phyloP scores from a whole-genome alignment of 768 basidiomycete species.

The Boletus eberwhitei region DNA sequence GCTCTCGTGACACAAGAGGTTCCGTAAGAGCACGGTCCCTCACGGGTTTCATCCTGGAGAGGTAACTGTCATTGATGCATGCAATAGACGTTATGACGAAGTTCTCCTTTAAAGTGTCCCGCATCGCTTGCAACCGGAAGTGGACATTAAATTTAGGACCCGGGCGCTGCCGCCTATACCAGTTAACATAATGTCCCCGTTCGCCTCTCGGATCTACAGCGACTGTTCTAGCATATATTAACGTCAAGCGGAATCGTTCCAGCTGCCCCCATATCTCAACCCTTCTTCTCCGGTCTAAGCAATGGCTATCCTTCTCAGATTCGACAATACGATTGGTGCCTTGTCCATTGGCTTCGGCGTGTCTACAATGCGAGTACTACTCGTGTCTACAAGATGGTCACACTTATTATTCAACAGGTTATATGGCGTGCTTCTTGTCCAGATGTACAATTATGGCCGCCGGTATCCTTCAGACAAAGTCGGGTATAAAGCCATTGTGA shows the following conservation, averaged over 20 bases:
- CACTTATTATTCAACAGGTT: slow-evolving; percentile 34
- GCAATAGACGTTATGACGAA: too few species aligned
- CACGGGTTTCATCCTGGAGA: too few species aligned
- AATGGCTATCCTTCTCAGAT: too few species aligned
- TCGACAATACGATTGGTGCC: slow-evolving; percentile 57
- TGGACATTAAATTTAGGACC: not conserved
- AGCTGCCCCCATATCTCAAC: not conserved
- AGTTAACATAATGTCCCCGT: not conserved
- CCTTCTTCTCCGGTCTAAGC: not conserved
- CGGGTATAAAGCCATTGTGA: slow-evolving; percentile 49
- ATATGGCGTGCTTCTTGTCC: slow-evolving; percentile 53
- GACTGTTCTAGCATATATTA: too few species aligned
- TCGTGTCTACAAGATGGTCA: not conserved
- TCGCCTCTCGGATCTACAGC: slow-evolving; percentile 7
- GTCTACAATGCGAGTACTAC: slow-evolving; percentile 35
- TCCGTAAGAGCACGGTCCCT: too few species aligned
- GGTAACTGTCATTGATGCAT: too few species aligned
- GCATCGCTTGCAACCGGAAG: not conserved
- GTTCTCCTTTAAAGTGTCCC: not conserved
- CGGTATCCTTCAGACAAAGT: slow-evolving; percentile 52
- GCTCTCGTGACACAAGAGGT: too few species aligned
- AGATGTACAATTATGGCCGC: slow-evolving; percentile 53
- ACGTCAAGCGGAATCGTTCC: not conserved
- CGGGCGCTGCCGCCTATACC: not conserved
- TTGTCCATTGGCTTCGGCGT: slow-evolving; percentile 55